Evolutionary conservation across 169 alveolate genomes (phyloP).

Genomic region (Sarcocystis neurona): DNA sequence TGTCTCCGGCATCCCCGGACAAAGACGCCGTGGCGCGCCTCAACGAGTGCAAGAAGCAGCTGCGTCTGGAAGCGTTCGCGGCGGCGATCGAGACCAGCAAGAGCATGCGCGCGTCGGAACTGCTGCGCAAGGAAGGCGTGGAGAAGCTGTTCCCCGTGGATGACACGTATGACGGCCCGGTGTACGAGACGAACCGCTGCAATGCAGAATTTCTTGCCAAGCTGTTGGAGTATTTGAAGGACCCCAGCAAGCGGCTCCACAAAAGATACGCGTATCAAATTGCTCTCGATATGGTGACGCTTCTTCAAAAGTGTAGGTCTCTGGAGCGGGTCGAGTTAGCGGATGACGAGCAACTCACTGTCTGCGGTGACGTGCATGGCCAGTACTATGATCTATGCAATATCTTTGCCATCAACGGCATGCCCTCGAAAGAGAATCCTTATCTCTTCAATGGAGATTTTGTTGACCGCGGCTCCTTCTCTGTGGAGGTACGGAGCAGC

Average conservation of each 20-base stretch:
- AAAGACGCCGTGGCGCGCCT: constrained; percentile 80
- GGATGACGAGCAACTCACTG: constrained; percentile 91
- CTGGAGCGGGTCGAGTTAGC: constrained; percentile 88
- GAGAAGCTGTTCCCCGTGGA: constrained; percentile 56
- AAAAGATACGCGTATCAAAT: constrained; percentile 90
- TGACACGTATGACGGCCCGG: constrained; percentile 44
- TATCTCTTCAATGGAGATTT: constrained; percentile 99
- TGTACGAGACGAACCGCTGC: constrained; percentile 24
- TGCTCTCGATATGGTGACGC: constrained; percentile 86
- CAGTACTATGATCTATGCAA: constrained; percentile 97
- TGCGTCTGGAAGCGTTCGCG: constrained; percentile 79
- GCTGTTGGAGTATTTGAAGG: constrained; percentile 81
- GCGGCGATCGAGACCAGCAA: constrained; percentile 79
- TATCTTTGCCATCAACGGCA: constrained; percentile 95
- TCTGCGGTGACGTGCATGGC: constrained; percentile 99
- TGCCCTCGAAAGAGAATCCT: constrained; percentile 94
- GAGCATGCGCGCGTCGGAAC: constrained; percentile 53
- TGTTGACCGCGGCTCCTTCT: constrained; percentile 99
- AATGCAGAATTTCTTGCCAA: constrained; percentile 41
- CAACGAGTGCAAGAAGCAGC: constrained; percentile 76
- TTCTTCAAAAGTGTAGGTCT: constrained; percentile 84
- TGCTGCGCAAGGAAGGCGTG: constrained; percentile 50
- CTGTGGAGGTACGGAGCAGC: constrained; percentile 91
- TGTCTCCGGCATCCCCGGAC: constrained; percentile 70
- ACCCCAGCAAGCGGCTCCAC: constrained; percentile 92